A percentile compares a stretch with the other conserved stretches of the same genome.
These are phyloP conservation scores for Mariannaea sp. DNA, from an alignment of 2,329 filamentous ascomycete genomes.

Conservation along the genomic window DNA sequence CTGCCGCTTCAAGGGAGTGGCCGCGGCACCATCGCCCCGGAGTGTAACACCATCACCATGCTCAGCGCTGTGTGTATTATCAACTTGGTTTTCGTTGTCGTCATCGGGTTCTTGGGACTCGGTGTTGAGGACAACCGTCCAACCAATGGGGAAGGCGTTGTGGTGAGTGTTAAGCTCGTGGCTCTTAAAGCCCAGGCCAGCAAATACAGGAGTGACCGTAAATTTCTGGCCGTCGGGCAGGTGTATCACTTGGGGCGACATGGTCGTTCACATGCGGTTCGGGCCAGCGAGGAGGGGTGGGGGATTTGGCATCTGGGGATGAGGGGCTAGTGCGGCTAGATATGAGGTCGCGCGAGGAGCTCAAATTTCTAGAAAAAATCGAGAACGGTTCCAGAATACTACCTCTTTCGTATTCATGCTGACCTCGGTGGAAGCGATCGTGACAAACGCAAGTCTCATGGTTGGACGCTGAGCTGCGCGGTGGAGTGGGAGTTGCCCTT, in stretches of 20 bases:
- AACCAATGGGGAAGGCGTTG: slow-evolving; percentile 79
- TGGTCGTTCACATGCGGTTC: slow-evolving; percentile 27
- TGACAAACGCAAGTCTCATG: slow-evolving; percentile 40
- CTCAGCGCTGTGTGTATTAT: slow-evolving; percentile 29
- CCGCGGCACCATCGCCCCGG: slow-evolving; percentile 4
- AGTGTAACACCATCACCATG: slow-evolving; percentile 26
- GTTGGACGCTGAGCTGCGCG: slow-evolving; percentile 33
- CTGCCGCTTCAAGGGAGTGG: slow-evolving; percentile 27
- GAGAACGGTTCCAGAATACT: slow-evolving; percentile 35
- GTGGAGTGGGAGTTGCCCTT: slow-evolving; percentile 29
- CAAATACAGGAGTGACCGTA: slow-evolving; percentile 83
- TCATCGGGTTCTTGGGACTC: slow-evolving; percentile 44
- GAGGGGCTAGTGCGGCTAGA: slow-evolving; percentile 26
- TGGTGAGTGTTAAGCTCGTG: slow-evolving; percentile 73
- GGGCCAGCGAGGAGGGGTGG: slow-evolving; percentile 21
- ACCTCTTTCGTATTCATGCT: slow-evolving; percentile 33
- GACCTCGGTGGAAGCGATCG: slow-evolving; percentile 34
- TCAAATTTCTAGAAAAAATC: slow-evolving; percentile 27
- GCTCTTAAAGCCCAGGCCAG: slow-evolving; percentile 87
- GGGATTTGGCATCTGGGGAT: slow-evolving; percentile 35
- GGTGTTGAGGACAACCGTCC: slow-evolving; percentile 86
- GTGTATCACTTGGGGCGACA: slow-evolving; percentile 59
- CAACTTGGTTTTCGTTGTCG: slow-evolving; percentile 41
- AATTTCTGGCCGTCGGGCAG: slow-evolving; percentile 88
- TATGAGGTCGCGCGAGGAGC: slow-evolving; percentile 24